Evolutionary conservation across 2,329 filamentous ascomycete species (phyloP).

Genomic region (Lasiodiplodia hormozganensis): DNA sequence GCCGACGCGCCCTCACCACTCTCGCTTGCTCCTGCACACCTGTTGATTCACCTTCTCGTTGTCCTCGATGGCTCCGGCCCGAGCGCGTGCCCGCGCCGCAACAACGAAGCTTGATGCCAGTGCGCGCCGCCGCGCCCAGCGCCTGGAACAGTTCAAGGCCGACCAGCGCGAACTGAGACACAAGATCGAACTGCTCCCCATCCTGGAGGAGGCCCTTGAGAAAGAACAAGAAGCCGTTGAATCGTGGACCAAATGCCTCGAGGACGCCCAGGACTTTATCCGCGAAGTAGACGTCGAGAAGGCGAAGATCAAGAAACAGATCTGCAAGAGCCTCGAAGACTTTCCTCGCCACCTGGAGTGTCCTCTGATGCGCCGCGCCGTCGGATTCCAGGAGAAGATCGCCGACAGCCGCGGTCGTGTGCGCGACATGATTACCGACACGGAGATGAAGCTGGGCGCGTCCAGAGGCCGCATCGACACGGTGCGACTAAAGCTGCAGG

Average conservation of each 20-base stretch:
- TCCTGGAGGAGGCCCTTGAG: slow-evolving; percentile 1
- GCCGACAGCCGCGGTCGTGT: slow-evolving; percentile 24
- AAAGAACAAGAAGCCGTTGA: slow-evolving; percentile 18
- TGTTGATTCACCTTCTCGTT: neutral
- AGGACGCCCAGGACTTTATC: slow-evolving; percentile 26
- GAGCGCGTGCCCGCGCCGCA: slow-evolving; percentile 12
- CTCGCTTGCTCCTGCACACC: neutral
- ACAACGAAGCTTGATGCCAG: neutral
- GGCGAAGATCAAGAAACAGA: slow-evolving; percentile 26
- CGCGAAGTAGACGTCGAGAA: slow-evolving; percentile 25
- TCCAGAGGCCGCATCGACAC: slow-evolving; percentile 18
- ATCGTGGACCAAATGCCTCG: slow-evolving; percentile 17
- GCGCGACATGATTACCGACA: slow-evolving; percentile 22
- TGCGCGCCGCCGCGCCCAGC: slow-evolving; percentile 1
- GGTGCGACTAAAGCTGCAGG: slow-evolving; percentile 9
- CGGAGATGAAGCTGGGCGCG: slow-evolving; percentile 10
- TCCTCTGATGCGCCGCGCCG: slow-evolving; percentile 27
- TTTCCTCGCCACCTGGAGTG: slow-evolving; percentile 20
- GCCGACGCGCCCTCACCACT: neutral
- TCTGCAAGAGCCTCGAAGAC: slow-evolving; percentile 22
- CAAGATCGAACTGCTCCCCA: neutral
- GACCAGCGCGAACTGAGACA: slow-evolving; percentile 15
- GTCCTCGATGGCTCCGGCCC: slow-evolving; percentile 14
- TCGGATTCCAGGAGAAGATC: slow-evolving; percentile 25
- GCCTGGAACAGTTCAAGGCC: slow-evolving; percentile 8